Base-by-base conservation (phyloP, 202 grass and related monocot species). In the Zoysia matrella region DNA sequence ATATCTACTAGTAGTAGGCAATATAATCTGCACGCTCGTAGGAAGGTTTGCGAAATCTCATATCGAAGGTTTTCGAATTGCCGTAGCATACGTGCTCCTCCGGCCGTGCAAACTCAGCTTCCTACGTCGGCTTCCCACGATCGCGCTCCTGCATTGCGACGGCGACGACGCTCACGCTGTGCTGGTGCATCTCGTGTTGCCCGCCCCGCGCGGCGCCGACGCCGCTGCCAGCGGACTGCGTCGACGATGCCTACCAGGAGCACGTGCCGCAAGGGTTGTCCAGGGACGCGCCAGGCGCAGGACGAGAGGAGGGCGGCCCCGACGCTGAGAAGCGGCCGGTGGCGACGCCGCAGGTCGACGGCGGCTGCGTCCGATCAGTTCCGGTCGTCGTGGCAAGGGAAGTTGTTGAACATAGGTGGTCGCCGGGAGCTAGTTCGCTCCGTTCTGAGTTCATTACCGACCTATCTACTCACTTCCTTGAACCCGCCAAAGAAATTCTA, bases 241-340 rank as follows among this genome's bases (percentile, higher is more conserved):
- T 6, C n/a, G 75, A 0, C 47, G 68, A 1, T 13, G 52, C n/a
- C 57, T 83, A 87, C 12, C 74, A 83, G 60, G 74, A 78, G 86
- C 86, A 22, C 22, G 22, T 78, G 66, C 85, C 80, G 74, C 22
- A 22, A 22, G 22, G 22, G 22, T 22, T 22, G 80, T 87, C 14
- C 83, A 79, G 39, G 12, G 51, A 68, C 80, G 22, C 58, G 67
- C 80, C 80, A 5, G 60, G 14, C n/a, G 60, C 78, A 22, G 22
- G 22, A 22, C 22, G 22, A 22, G 22, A 22, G 22, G 22, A 22
- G 22, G 22, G 22, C 22, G 22, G 22, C 22, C 0, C 22, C 22
- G 22, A 22, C 22, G 22, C 22, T 22, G 22, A 22, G 22, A 22
- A 22, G 22, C 22, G 22, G 22, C 22, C 22, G 22, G 22, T 22